Evolutionary conservation across 352 stramenopile species (phyloP), one percentile per base, ranked within the genome.

Genomic region (Blastocystis sp.): DNA sequence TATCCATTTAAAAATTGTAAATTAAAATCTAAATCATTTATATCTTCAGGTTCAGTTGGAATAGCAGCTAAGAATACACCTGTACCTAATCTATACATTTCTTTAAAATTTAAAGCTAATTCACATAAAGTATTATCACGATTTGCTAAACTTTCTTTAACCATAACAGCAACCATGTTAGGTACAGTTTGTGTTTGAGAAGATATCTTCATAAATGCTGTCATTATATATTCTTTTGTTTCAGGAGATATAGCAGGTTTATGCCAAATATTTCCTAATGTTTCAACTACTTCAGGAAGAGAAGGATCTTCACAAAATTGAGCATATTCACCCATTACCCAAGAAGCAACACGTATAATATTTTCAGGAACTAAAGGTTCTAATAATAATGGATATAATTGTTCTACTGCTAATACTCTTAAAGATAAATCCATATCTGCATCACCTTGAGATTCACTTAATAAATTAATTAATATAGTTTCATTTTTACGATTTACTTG

Each of bases 131-230:
- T 40, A 13, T 36, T 59, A 32, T 59, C 31, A 18, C 49, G 49
- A 24, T 40, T 59, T 13, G 35, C 5, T 40, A 59, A 31, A 24
- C 49, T 49, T 24, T 59, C 49, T 2, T 34, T 31, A 6, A 59
- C 49, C 30, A 59, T 59, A 36, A 45, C 33, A 30, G 49, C 46
- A 4, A 40, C 49, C 21, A 59, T 59, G 4, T 11, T 59, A 2
- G 49, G 49, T 37, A 59, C 49, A 2, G 28, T 59, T 40, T 59
- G 31, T 0, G 30, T 59, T 25, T 59, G 49, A 16, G 49, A 31
- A 3, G 49, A 59, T 18, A 59, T 59, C 35, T 59, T 59, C 49
- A 59, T 59, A 40, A 59, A 59, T 10, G 49, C 49, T 4, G 30
- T 27, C 1, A 59, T 33, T 40, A 59, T 27, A 32, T 59, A 59